Evolutionary conservation across 1,284 basidiomycete genomes (phyloP).

Genomic region (Fomes fomentarius): DNA sequence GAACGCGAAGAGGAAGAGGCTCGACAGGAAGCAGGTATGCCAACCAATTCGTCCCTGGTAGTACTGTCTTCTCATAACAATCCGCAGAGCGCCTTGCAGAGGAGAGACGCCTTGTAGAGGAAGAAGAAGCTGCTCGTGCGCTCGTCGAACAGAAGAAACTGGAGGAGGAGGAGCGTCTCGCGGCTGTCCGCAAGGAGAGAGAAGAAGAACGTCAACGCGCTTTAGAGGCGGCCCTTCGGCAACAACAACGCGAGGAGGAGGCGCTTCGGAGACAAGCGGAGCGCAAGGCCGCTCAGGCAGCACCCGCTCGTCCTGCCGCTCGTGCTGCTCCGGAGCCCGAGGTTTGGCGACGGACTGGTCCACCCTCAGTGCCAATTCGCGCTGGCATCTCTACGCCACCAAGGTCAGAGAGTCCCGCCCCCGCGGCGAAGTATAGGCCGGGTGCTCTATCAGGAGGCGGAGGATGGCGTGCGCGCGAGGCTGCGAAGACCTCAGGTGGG

Average conservation of each 20-base stretch:
- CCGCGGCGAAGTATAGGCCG: conserved; percentile 45
- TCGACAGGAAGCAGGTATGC: conserved; percentile 52
- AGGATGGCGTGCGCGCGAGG: conserved; percentile 59
- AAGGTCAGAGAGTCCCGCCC: conserved; percentile 50
- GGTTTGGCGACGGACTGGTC: conserved; percentile 34
- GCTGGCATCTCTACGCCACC: conserved; percentile 36
- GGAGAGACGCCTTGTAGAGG: conserved; percentile 51
- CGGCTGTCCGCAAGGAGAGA: conserved; percentile 59
- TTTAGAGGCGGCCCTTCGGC: conserved; percentile 59
- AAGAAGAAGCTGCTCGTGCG: conserved; percentile 53
- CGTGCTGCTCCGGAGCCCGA: conserved; percentile 36
- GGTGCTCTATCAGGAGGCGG: conserved; percentile 45
- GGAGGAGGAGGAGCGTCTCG: conserved; percentile 61
- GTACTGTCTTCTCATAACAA: conserved; percentile 5
- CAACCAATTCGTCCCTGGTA: background rate
- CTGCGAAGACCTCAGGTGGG: conserved; percentile 41
- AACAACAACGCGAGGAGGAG: conserved; percentile 81
- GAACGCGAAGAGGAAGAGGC: conserved; percentile 53
- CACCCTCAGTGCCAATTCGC: conserved; percentile 36
- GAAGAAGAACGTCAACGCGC: conserved; percentile 70
- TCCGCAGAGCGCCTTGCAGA: conserved; percentile 55
- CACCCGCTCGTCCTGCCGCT: conserved; percentile 34
- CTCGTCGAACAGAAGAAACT: conserved; percentile 59
- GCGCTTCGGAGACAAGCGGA: conserved; percentile 57
- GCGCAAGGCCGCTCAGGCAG: conserved; percentile 32